Evolutionary conservation across 441 rosid genomes (phyloP), one percentile per base, ranked within the genome.

Genomic region (Pelargonium myrrhifolium): DNA sequence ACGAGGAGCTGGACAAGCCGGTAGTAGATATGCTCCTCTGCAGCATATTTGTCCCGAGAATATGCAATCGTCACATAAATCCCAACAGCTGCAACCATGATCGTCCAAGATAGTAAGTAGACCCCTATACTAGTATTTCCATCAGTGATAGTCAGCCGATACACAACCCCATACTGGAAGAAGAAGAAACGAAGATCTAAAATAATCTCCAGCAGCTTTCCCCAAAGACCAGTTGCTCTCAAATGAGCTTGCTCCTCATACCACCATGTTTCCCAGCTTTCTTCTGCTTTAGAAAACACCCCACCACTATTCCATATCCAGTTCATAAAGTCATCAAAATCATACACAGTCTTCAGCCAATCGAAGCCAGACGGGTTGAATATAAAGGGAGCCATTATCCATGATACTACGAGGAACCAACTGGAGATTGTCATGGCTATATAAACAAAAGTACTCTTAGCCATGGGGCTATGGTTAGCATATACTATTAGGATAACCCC

Each of bases 291-390:
- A 4, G 64, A 7, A 67, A 72, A 67, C 22, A 49, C 61, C 28
- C 71, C 71, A 21, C 31, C 67, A 21, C 6, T 47, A 24, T 26
- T 60, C 71, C 71, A 62, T 47, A 72, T 72, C 75, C 75, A 72
- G 14, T 12, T 67, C 68, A 49, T 31, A 22, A 72, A 72, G 0
- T 67, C 71, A 9, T 72, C 63, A 9, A 47, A 62, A 22, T 72
- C 75, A 37, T 72, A 26, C 47, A 72, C 75, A 0, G 71, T 67
- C 63, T 72, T 72, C 66, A 72, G 35, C 75, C 75, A 72, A 60
- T 66, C 71, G 12, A 45, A 45, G 15, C 53, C 53, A 12, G 53
- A 45, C n/a, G 58, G 58, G 58, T 51, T 51, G 58, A 53, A 72
- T 42, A 67, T 40, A 67, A 72, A 72, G 0, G 75, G 75, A 9